Evolutionary conservation across 78 protist species (phyloP), one percentile per base, ranked within the genome.

Genomic region (Diacronema lutheri): DNA sequence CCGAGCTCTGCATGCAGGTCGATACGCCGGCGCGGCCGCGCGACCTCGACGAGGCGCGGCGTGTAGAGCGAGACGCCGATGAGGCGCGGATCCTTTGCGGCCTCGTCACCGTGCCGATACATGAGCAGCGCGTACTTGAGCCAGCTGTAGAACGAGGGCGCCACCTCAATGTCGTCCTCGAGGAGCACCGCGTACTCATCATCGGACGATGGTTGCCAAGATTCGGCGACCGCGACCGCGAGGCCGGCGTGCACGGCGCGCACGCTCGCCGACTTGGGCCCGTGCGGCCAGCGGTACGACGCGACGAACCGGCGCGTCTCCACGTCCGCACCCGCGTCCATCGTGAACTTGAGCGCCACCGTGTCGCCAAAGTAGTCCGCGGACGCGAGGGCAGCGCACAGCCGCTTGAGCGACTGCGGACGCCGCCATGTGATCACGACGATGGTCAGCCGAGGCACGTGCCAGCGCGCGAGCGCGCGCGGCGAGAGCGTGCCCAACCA

Each of bases 161-260:
- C 29, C n/a, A 71, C 83, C 55, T 85, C 89, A 10, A 73, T 85
- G 83, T 85, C 89, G 31, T 85, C 89, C 62, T 85, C 89, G n/a
- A 74, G 26, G 16, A 73, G 38, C 37, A 55, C 74, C 16, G 16
- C 89, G 40, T 72, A 68, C 23, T 68, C 13, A 19, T 85, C 68
- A 26, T 38, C 55, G 0, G 12, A 74, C 20, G 66, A 0, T 4
- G 83, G 83, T 10, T 0, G n/a, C 89, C 89, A 85, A 37, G 65
- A 4, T 50, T 85, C 89, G 7, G 60, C 35, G 61, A 85, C 78
- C 20, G 81, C 41, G 21, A 19, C 7, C 16, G 57, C 33, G 50
- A 85, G 83, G 14, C 89, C 89, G 33, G 25, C 83, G 40, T 85
- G 56, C 10, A 16, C 68, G 23, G 1, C 64, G 29, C 89, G 77